Conservation (phyloP, 2,329 filamentous ascomycete genomes). For the Rutstroemia sp. region DNA sequence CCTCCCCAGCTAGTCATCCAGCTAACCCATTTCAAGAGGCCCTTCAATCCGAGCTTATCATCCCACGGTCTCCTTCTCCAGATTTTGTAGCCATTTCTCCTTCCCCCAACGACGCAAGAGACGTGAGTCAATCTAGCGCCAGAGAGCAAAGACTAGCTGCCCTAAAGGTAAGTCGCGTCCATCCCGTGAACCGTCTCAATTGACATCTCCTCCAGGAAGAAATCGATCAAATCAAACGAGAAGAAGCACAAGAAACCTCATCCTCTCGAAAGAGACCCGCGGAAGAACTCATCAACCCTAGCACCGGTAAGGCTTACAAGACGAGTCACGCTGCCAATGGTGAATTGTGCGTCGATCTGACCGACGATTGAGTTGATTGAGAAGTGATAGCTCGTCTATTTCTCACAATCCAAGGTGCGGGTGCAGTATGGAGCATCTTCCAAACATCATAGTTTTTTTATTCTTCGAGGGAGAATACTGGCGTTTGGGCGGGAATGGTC, state of each 20-base stretch:
- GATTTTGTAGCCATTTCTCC: not conserved
- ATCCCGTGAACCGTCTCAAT: not conserved
- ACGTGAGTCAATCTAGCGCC: not conserved
- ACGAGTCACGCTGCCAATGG: conserved; percentile 8
- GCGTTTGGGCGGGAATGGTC: too few relatives aligned
- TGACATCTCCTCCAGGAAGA: conserved; percentile 12
- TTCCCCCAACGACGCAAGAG: not conserved
- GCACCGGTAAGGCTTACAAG: conserved; percentile 12
- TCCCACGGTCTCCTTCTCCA: conserved; percentile 18
- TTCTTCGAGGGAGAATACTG: too few relatives aligned
- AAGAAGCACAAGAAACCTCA: not conserved
- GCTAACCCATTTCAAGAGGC: conserved; percentile 9
- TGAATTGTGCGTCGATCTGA: conserved; percentile 17
- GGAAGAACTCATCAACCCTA: not conserved
- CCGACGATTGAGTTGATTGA: conserved; percentile 14
- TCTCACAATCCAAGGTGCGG: too few relatives aligned
- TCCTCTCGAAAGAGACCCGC: not conserved
- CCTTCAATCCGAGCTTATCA: conserved; percentile 16
- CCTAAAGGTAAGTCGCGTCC: conserved; percentile 14
- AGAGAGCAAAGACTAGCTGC: conserved; percentile 12
- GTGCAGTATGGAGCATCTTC: too few relatives aligned
- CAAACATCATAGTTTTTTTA: too few relatives aligned
- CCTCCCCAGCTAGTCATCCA: too few relatives aligned
- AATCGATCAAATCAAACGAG: conserved; percentile 8
- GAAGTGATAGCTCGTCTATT: too few relatives aligned